Conservation (phyloP, 2,329 filamentous ascomycete species). For the Neurospora sp. region DNA sequence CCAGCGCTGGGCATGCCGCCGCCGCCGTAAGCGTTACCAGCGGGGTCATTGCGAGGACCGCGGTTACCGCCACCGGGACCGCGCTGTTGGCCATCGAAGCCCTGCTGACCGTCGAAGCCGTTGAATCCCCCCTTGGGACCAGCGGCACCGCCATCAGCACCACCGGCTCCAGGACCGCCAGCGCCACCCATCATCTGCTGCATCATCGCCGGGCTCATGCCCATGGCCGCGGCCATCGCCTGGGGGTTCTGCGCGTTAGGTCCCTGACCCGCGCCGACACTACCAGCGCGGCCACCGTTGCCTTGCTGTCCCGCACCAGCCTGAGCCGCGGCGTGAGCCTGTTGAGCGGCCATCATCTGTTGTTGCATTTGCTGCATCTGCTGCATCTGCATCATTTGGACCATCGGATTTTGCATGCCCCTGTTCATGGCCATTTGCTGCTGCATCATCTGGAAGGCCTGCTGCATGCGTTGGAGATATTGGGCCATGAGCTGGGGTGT, state of each 20-base stretch:
- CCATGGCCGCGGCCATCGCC: slow-evolving; percentile 23
- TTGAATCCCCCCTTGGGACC: background rate
- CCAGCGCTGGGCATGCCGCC: slow-evolving; percentile 18
- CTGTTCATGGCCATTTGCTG: slow-evolving; percentile 80
- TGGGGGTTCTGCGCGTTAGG: slow-evolving; percentile 23
- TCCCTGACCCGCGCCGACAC: slow-evolving; percentile 4
- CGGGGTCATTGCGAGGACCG: background rate
- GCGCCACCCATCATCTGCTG: slow-evolving; percentile 35
- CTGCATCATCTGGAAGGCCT: slow-evolving; percentile 93
- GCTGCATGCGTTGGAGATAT: slow-evolving; percentile 97
- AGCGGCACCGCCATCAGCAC: background rate
- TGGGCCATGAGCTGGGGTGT: slow-evolving; percentile 96
- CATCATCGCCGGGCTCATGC: slow-evolving; percentile 45
- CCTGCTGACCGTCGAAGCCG: slow-evolving; percentile 21
- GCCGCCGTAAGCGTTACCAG: slow-evolving; percentile 20
- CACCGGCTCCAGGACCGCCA: slow-evolving; percentile 17
- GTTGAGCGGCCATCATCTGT: slow-evolving; percentile 31
- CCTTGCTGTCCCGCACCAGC: slow-evolving; percentile 11
- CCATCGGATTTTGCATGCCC: slow-evolving; percentile 64
- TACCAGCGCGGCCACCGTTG: background rate
- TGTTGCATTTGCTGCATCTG: slow-evolving; percentile 37
- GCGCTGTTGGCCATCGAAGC: slow-evolving; percentile 26
- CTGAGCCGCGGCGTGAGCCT: slow-evolving; percentile 15
- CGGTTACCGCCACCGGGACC: slow-evolving; percentile 18
- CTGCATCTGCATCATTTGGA: slow-evolving; percentile 67